Conservation (phyloP, 257 asterid genomes). For the Rubia yunnanensis region DNA sequence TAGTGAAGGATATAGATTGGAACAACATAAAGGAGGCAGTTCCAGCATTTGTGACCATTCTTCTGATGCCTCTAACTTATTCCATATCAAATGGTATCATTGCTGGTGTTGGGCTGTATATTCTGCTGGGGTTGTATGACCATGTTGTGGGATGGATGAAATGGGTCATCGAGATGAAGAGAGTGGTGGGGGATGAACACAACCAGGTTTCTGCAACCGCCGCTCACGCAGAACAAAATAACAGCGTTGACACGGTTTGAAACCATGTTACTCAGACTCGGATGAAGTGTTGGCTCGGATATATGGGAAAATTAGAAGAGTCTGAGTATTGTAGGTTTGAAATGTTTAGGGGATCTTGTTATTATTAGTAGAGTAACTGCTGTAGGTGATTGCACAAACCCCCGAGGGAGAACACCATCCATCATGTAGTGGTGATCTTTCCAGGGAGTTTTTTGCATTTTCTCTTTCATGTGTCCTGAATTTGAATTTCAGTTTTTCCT, state of each 20-base stretch:
- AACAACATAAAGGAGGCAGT: slow-evolving; percentile 48
- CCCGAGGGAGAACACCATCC: not conserved
- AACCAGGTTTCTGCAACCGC: slow-evolving; percentile 53
- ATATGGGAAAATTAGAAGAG: too few species aligned
- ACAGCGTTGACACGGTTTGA: slow-evolving; percentile 24
- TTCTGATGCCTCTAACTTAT: slow-evolving; percentile 66
- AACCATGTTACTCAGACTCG: not conserved
- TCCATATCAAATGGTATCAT: slow-evolving; percentile 70
- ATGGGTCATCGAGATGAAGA: slow-evolving; percentile 38
- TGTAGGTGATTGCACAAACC: not conserved
- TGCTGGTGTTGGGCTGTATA: slow-evolving; percentile 57
- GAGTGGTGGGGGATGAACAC: slow-evolving; percentile 47
- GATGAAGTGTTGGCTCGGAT: not conserved
- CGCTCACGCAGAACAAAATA: slow-evolving; percentile 18
- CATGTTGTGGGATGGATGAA: slow-evolving; percentile 18
- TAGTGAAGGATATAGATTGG: slow-evolving; percentile 67
- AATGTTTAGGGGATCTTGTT: not conserved
- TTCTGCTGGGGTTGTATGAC: slow-evolving; percentile 47
- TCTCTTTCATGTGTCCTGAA: not conserved
- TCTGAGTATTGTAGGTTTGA: not conserved
- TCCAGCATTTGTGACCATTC: slow-evolving; percentile 63
- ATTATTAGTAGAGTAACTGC: not conserved
- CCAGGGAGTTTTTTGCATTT: slow-evolving; percentile 2
- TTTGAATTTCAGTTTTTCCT: not conserved
- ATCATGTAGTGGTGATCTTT: not conserved